phyloP scores from a whole-genome alignment of 2,329 filamentous ascomycete genomes.

The Arthrobotrys sphaeroides region DNA sequence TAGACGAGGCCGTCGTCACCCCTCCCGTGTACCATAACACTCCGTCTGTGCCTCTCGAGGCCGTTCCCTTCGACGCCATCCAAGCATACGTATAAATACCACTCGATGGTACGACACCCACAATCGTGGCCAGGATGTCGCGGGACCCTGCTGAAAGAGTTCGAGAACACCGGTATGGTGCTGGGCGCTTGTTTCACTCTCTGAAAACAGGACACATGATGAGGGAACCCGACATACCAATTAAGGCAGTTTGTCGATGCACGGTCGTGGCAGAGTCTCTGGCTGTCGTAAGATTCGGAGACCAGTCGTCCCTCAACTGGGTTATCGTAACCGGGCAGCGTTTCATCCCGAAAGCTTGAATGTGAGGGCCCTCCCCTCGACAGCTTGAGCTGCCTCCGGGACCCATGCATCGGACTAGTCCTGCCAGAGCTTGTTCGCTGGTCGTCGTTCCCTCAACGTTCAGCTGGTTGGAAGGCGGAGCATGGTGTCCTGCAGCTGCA shows the following conservation, averaged over 20 bases:
- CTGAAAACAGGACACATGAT: constrained; percentile 1
- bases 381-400: background rate
- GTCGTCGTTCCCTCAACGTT: too few species aligned
- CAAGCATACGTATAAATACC: background rate
- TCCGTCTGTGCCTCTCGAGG: background rate
- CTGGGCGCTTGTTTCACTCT: constrained; percentile 8
- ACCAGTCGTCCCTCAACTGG: constrained; percentile 3
- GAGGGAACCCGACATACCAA: background rate
- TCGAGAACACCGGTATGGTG: background rate
- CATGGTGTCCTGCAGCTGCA: background rate
- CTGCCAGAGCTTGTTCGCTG: background rate
- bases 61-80: too few species aligned
- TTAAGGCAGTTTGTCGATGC: constrained; percentile 4
- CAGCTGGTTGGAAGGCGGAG: background rate
- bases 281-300: background rate
- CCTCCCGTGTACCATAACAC: background rate
- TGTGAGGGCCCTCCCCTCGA: background rate
- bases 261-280: background rate
- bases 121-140: background rate
- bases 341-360: constrained; percentile 15
- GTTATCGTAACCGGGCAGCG: constrained; percentile 9
- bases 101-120: background rate
- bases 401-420: background rate
- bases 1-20: background rate
- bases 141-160: background rate